A percentile compares a stretch with the other conserved stretches of the same genome.
Evolutionary conservation across 1,284 basidiomycete species (phyloP).

Genomic region (Trametes sp.): DNA sequence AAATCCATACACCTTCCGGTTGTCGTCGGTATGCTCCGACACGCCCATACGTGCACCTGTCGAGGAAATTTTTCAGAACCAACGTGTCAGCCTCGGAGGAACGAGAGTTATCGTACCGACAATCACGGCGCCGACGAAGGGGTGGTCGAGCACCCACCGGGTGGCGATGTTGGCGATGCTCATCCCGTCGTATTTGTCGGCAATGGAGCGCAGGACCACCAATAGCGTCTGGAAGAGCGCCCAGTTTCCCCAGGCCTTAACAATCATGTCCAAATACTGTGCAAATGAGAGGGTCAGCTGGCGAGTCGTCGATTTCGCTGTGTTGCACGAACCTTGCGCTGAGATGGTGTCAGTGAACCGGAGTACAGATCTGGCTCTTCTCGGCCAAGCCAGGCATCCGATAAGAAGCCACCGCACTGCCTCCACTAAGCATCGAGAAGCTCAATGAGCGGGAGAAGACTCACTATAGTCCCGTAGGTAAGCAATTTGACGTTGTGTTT

Average conservation of each 20-base stretch:
- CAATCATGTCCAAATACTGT: conserved; percentile 84
- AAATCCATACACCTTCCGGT: conserved; percentile 68
- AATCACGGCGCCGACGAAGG: conserved; percentile 80
- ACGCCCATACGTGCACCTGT: conserved; percentile 77
- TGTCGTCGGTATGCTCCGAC: conserved; percentile 78
- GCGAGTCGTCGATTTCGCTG: background rate
- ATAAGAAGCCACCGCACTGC: conserved; percentile 83
- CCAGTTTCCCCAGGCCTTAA: conserved; percentile 82
- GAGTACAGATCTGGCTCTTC: conserved; percentile 77
- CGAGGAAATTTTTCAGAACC: background rate
- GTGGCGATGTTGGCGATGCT: conserved; percentile 82
- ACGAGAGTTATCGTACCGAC: conserved; percentile 58
- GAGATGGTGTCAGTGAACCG: conserved; percentile 71
- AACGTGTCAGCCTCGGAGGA: conserved; percentile 4
- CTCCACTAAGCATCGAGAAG: conserved; percentile 5
- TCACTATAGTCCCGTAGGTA: conserved; percentile 82
- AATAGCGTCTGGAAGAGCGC: conserved; percentile 74
- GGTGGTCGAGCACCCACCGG: conserved; percentile 82
- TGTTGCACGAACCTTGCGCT: conserved; percentile 69
- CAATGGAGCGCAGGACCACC: conserved; percentile 64
- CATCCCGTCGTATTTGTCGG: conserved; percentile 67
- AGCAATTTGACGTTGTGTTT: conserved; percentile 77
- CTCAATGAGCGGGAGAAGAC: conserved; percentile 36
- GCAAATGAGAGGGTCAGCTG: background rate
- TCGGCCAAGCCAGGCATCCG: conserved; percentile 75